Base-by-base conservation (phyloP, 2,329 filamentous ascomycete species). In the Alternaria solani region DNA sequence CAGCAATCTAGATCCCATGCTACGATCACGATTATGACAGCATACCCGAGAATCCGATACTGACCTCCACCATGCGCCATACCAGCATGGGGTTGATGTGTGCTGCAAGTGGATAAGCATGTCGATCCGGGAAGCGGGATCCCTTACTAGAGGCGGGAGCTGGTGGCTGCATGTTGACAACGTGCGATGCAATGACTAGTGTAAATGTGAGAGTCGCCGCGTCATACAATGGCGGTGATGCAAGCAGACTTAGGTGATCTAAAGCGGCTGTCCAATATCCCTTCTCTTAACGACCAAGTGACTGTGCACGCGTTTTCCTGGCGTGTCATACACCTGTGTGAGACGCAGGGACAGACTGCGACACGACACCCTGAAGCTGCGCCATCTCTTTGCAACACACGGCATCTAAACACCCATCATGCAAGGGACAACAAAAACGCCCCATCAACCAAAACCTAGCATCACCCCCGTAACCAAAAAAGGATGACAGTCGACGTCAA, bases 401-500 rank as follows among this genome's bases (percentile, higher is more conserved):
- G 14, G 32, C 18, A 23, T 12, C 32, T 38, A n/a, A 7, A 36
- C 8, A 39, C 28, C 52, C 43, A 28, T 12, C 32, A 39, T 30
- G 43, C 51, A 49, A 38, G 51, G 36, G 14, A 55, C 44, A 36
- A n/a, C 23, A 43, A 43, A 30, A 16, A 26, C 8, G 23, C 4
- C 32, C 32, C 18, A 16, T 41, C 1, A 14, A 26, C 7, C 14
- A 23, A 32, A 7, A 18, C 41, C 18, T 39, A 55, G 23, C 43
- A 30, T 55, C 51, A 20, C 43, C 39, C 38, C 57, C 42, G 53
- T 34, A 43, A 12, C 57, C 43, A 39, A 52, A 46, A 56, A 42
- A 30, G 47, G 41, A 25, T 51, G 43, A 65, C 49, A 38, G 59
- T 62, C 54, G 65, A 70, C 67, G 66, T 70, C 69, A 71, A 70